Evolutionary conservation across 148 eudicot species (phyloP).

Genomic region (Rhododendron williamsianum): DNA sequence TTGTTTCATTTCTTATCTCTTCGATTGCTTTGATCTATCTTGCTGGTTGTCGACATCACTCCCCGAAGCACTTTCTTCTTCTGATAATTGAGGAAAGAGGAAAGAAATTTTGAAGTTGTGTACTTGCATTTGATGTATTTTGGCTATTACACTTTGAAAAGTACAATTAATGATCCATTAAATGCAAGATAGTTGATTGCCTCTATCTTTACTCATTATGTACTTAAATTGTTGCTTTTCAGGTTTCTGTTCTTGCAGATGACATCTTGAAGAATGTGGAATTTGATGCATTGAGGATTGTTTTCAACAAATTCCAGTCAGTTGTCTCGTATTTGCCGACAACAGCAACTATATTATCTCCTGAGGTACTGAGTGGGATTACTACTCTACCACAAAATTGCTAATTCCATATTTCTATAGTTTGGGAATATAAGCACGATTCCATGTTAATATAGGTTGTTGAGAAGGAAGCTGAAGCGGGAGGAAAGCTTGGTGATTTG

Average conservation of each 20-base stretch:
- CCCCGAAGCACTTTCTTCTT: neutral
- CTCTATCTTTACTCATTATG: neutral
- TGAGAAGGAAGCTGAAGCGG: slow-evolving; percentile 30
- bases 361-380: slow-evolving; percentile 48
- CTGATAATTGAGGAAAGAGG: neutral
- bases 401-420: neutral
- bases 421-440: slow-evolving; percentile 7
- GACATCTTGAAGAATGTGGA: slow-evolving; percentile 81
- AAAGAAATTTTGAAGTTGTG: neutral
- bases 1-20: neutral
- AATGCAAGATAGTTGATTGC: neutral
- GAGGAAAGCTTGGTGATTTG: slow-evolving; percentile 76
- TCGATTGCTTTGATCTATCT: neutral
- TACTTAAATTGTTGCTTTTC: slow-evolving; percentile 10
- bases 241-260: slow-evolving; percentile 91
- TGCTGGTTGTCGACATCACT: neutral
- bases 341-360: slow-evolving; percentile 73
- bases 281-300: slow-evolving; percentile 87
- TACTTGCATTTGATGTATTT: neutral
- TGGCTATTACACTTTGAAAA: neutral
- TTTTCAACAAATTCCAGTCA: slow-evolving; percentile 83
- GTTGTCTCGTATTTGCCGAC: slow-evolving; percentile 87
- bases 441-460: slow-evolving; percentile 36
- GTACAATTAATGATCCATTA: neutral
- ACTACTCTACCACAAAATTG: neutral